phyloP scores from a whole-genome alignment of 352 stramenopile species.

The Phytophthora sp. region DNA sequence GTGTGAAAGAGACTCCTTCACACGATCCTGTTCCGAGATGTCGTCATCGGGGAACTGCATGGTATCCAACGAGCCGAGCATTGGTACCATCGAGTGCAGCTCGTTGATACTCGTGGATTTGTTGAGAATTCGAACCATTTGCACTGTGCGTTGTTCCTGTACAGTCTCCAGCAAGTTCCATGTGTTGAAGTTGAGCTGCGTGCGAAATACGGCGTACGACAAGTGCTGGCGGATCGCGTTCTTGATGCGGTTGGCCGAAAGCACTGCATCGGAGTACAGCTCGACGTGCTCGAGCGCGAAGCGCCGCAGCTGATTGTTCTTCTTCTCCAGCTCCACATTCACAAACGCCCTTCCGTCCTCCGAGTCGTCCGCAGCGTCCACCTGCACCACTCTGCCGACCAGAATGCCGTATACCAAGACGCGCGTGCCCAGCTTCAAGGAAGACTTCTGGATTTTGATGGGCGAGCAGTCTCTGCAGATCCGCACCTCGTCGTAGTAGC shows the following conservation, averaged over 20 bases:
- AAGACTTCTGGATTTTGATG: conserved; percentile 69
- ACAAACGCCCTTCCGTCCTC: conserved; percentile 62
- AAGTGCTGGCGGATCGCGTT: conserved; percentile 73
- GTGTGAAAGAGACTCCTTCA: conserved; percentile 64
- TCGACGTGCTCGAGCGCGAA: conserved; percentile 78
- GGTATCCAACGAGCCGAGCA: conserved; percentile 71
- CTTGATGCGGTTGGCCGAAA: conserved; percentile 87
- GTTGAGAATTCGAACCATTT: conserved; percentile 88
- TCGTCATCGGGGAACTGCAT: conserved; percentile 56
- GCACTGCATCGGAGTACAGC: conserved; percentile 76
- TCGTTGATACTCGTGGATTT: conserved; percentile 85
- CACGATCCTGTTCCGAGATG: conserved; percentile 59
- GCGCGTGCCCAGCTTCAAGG: conserved; percentile 67
- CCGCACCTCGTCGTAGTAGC: conserved; percentile 84
- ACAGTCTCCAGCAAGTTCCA: conserved; percentile 85
- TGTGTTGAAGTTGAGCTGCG: conserved; percentile 86
- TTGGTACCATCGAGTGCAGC: conserved; percentile 80
- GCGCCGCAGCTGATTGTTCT: conserved; percentile 44
- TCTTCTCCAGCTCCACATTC: conserved; percentile 62
- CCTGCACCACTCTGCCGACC: conserved; percentile 59
- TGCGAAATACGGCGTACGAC: conserved; percentile 77
- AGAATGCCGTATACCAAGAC: conserved; percentile 83
- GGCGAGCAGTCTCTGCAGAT: conserved; percentile 86
- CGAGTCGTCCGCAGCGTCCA: conserved; percentile 68
- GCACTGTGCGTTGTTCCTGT: conserved; percentile 83